phyloP scores from a whole-genome alignment of 2,329 filamentous ascomycete genomes.

The Zalaria obscura region DNA sequence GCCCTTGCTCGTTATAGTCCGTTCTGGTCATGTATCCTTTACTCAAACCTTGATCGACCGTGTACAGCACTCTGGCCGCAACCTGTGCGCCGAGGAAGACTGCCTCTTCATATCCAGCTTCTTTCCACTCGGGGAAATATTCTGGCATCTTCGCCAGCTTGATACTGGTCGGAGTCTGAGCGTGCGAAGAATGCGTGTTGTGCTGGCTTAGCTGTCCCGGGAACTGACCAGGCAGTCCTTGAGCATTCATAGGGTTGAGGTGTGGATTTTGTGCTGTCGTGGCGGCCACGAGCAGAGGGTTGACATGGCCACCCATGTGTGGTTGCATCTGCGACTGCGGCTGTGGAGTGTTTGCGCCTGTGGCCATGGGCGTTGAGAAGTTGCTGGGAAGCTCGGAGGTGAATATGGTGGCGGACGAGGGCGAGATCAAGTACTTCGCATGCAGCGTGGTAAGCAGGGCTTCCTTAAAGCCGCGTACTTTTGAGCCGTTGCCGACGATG shows the following conservation, averaged over 20 bases:
- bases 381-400: conserved; percentile 92
- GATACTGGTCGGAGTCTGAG: conserved; percentile 71
- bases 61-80: conserved; percentile 61
- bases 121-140: conserved; percentile 86
- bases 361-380: conserved; percentile 78
- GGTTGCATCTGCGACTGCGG: conserved; percentile 32
- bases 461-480: conserved; percentile 66
- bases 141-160: conserved; percentile 64
- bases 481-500: conserved; percentile 77
- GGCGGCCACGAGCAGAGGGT: conserved; percentile 82
- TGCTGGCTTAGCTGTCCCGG: conserved; percentile 17
- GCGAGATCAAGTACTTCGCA: conserved; percentile 77
- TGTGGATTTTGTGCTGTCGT: conserved; percentile 54
- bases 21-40: conserved; percentile 57
- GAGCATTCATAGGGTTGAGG: conserved; percentile 24
- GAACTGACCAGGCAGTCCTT: conserved; percentile 11
- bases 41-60: conserved; percentile 49
- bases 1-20: conserved; percentile 55
- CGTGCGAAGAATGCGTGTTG: conserved; percentile 46
- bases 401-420: conserved; percentile 88
- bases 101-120: conserved; percentile 59
- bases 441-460: conserved; percentile 69
- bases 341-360: conserved; percentile 81
- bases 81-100: conserved; percentile 81
- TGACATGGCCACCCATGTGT: conserved; percentile 43